Conservation (phyloP, 225 moss, liverwort and hornwort species). For the Climacium dendroides region DNA sequence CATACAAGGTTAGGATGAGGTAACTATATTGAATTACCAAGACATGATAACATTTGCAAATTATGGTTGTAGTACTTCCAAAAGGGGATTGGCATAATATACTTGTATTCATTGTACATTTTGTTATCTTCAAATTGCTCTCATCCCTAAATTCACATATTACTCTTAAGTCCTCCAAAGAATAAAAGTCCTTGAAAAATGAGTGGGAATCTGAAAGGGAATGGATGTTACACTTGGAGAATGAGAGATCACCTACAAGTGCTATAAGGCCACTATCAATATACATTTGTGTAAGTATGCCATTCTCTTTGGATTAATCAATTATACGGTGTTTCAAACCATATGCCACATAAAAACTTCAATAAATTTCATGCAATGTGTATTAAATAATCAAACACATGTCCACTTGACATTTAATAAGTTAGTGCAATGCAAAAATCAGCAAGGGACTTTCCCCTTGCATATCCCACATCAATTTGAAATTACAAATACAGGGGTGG, state of each 20-base stretch:
- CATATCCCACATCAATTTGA: too few relatives aligned
- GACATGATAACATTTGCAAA: neutral
- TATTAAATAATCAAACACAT: neutral
- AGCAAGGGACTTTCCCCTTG: neutral
- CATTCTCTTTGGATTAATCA: neutral
- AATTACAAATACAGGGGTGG: too few relatives aligned
- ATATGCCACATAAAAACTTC: neutral
- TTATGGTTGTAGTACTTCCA: neutral
- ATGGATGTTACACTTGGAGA: neutral
- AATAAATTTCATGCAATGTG: neutral
- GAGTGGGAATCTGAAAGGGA: neutral
- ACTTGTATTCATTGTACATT: neutral
- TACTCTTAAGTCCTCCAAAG: neutral
- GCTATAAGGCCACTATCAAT: neutral
- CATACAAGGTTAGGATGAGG: too few relatives aligned
- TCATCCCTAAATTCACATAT: too few relatives aligned
- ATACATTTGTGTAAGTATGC: neutral
- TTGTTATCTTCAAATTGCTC: neutral
- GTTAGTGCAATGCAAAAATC: neutral
- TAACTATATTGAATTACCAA: too few relatives aligned
- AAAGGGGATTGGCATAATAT: neutral
- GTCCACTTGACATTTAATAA: accelerated
- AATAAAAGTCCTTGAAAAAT: too few relatives aligned
- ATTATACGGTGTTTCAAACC: neutral
- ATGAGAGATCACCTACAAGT: neutral